These are phyloP conservation scores for Gossypium trilobum DNA, from an alignment of 441 rosid genomes.

Conservation along the genomic window DNA sequence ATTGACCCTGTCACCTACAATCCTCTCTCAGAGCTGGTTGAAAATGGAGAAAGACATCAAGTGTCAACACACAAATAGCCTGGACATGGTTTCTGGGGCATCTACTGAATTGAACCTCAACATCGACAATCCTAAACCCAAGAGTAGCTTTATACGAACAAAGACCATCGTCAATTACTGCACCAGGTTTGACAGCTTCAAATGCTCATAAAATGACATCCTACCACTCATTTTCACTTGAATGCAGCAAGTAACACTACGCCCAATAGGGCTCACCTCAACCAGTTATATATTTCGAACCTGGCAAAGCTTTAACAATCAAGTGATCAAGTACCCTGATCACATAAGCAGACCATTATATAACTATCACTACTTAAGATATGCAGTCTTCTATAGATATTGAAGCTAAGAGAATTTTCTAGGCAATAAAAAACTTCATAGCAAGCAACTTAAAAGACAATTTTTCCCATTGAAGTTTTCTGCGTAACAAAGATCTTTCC, in stretches of 20 bases:
- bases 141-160: neutral
- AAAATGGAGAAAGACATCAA: no score
- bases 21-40: no score
- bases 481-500: neutral
- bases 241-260: neutral
- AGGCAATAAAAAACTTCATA: no score
- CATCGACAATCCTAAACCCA: slow-evolving; percentile 17
- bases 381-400: neutral
- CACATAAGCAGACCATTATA: neutral
- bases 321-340: neutral
- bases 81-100: slow-evolving; percentile 20
- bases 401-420: no score
- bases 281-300: neutral
- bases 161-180: slow-evolving; percentile 16
- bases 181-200: slow-evolving; percentile 9
- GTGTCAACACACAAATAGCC: slow-evolving; percentile 21
- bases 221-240: neutral
- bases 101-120: slow-evolving; percentile 31
- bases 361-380: neutral
- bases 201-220: neutral
- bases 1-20: no score
- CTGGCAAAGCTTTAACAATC: neutral
- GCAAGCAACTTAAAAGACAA: neutral
- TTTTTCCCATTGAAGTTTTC: neutral
- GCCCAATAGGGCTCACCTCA: neutral